Evolutionary conservation across 75 land plant genomes (phyloP).

Genomic region (Isoetes taiwanensis): DNA sequence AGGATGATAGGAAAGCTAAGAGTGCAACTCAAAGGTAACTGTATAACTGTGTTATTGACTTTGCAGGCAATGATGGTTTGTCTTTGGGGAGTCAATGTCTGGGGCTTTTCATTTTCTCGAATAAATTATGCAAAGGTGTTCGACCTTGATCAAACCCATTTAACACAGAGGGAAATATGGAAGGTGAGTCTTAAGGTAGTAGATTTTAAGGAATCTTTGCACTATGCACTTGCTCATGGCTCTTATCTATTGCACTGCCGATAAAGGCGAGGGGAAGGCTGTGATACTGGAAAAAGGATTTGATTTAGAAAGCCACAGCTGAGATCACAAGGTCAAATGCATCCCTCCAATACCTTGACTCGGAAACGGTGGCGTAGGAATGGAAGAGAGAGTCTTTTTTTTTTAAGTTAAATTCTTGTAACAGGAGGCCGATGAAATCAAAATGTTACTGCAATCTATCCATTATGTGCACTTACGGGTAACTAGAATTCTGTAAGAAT

Average conservation of each 20-base stretch:
- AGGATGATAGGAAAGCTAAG: conserved; percentile 20
- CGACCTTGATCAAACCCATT: conserved; percentile 80
- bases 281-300: too few species aligned
- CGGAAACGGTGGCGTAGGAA: too few species aligned
- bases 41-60: not conserved
- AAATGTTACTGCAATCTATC: too few species aligned
- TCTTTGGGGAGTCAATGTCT: conserved; percentile 94
- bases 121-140: conserved; percentile 80
- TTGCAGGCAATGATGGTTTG: conserved; percentile 85
- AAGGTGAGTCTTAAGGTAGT: conserved; percentile 35
- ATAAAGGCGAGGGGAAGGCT: not conserved
- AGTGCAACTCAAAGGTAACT: not conserved
- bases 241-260: not conserved
- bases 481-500: too few species aligned
- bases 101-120: conserved; percentile 60
- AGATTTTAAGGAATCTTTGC: not conserved
- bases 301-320: too few species aligned
- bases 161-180: conserved; percentile 87
- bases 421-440: too few species aligned
- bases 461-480: too few species aligned
- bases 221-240: not conserved
- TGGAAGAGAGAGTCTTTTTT: too few species aligned
- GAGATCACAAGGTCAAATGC: too few species aligned
- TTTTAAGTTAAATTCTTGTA: too few species aligned
- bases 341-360: too few species aligned